Base-by-base conservation (phyloP, 2,329 filamentous ascomycete genomes). In the Paracorniculantispora psalliotae region DNA sequence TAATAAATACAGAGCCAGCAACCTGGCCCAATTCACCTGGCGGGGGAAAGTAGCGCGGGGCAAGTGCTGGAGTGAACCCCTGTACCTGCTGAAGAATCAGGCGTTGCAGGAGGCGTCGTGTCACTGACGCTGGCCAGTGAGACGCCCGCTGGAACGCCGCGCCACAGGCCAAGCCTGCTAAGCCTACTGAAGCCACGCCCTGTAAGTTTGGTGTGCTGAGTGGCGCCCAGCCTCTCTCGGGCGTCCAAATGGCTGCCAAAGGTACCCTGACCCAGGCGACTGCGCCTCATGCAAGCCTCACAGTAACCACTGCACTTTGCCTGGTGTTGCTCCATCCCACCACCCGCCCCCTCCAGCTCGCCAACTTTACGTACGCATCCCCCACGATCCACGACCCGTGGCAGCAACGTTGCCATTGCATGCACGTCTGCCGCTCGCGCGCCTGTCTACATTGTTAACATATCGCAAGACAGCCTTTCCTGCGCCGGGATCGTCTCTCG, bases 341-440 rank as follows among this genome's bases (percentile, higher is more conserved):
- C 41, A n/a, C n/a, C n/a, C n/a, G n/a, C n/a, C 41, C 52, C 54
- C 54, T 57, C 54, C 54, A 49, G 44, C 54, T n/a, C n/a, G 54
- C 43, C 54, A n/a, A 49, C 54, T 57, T 48, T 28, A 41, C 43
- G 12, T 49, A 41, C 44, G n/a, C 53, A 57, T 21, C 33, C 44
- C 30, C 44, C n/a, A 46, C 33, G 44, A 57, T 48, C 21, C 44
- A 17, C 54, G 23, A 33, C 52, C 30, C 44, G 30, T 46, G 44
- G 44, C 44, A 57, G 54, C 44, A 48, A 57, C 44, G 23, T 57
- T 57, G 54, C 44, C 44, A 57, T 57, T 57, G 44, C 54, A 17
- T 21, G 50, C 4, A 19, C 41, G 43, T 33, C 28, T 15, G 30
- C 15, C 7, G 21, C 28, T 13, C n/a, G n/a, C n/a, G 6, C 30